Evolutionary conservation across 2,329 filamentous ascomycete species (phyloP), one percentile per base, ranked within the genome.

Genomic region (Hypoxylon sp.): DNA sequence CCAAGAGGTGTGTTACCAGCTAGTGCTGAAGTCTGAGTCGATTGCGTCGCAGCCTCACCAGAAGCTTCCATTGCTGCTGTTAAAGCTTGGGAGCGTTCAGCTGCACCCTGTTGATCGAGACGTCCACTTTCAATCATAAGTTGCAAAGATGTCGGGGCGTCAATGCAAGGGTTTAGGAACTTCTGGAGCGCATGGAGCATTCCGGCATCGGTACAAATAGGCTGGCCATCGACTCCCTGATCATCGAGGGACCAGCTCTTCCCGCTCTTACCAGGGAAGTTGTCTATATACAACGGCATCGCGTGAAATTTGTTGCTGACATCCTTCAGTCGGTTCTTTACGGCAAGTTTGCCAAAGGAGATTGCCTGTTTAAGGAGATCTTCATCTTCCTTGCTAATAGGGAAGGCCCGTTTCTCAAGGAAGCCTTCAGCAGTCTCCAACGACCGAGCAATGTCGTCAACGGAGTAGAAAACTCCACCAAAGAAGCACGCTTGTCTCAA

Each of bases 401-500:
- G 81, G 0, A 92, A 84, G 10, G 85, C 84, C 29, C 88, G 84
- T 60, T 91, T 88, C 1, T 81, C 78, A 11, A 97, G 76, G 73
- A 97, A 97, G 37, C 84, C 83, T 56, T 86, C 83, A 0, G 91
- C 91, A 35, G 89, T 90, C 29, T 91, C 84, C 0, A 96, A 78
- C 0, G 92, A 88, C 29, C 83, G 87, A 2, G 79, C 68, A 2
- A 97, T 87, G 62, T 94, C 89, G 0, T 84, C 81, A 0, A 82
- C 79, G 0, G 88, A 88, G 74, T 92, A 94, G 52, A 94, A 94
- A 0, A 91, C 91, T 80, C 93, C 94, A 10, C 88, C 90, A 78
- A 95, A 97, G 76, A 97, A 97, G 53, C 92, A 93, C 5, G 93
- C 91, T 75, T 96, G 92, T 17, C 93, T 88, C 48, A 97, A 79